These are phyloP conservation scores for Apiospora arundinis DNA, from an alignment of 2,329 filamentous ascomycete species.

Conservation along the genomic window DNA sequence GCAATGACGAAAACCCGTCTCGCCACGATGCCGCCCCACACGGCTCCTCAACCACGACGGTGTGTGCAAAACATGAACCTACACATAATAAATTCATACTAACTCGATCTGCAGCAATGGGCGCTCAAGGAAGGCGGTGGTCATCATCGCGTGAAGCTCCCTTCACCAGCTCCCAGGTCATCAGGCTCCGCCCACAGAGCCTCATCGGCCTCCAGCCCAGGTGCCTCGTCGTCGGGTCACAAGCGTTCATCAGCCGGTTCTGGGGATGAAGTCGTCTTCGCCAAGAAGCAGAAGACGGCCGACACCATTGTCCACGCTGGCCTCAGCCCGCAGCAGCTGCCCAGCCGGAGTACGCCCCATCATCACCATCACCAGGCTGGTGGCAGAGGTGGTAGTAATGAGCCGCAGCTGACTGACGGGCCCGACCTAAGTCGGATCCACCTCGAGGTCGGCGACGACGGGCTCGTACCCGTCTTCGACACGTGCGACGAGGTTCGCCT, in stretches of 20 bases:
- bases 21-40: not conserved
- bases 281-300: constrained; percentile 18
- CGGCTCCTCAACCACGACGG: not conserved
- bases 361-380: no score
- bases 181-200: not conserved
- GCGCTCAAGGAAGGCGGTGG: not conserved
- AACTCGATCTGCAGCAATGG: not conserved
- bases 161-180: not conserved
- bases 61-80: not conserved
- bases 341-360: not conserved
- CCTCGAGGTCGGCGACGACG: constrained; percentile 12
- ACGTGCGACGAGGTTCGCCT: constrained; percentile 62
- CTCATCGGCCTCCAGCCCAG: constrained; percentile 2
- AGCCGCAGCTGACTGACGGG: not conserved
- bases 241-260: constrained; percentile 13
- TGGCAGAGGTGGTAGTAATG: not conserved
- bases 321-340: not conserved
- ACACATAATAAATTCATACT: not conserved
- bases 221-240: not conserved
- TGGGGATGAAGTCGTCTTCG: not conserved
- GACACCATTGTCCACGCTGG: constrained; percentile 9
- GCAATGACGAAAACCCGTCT: not conserved
- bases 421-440: constrained; percentile 18
- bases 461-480: constrained; percentile 54
- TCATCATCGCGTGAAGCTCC: not conserved